A percentile compares a stretch with the other conserved stretches of the same genome.
These are phyloP conservation scores for Trichosporon ovoides DNA, from an alignment of 1,284 basidiomycete genomes.

Conservation along the genomic window DNA sequence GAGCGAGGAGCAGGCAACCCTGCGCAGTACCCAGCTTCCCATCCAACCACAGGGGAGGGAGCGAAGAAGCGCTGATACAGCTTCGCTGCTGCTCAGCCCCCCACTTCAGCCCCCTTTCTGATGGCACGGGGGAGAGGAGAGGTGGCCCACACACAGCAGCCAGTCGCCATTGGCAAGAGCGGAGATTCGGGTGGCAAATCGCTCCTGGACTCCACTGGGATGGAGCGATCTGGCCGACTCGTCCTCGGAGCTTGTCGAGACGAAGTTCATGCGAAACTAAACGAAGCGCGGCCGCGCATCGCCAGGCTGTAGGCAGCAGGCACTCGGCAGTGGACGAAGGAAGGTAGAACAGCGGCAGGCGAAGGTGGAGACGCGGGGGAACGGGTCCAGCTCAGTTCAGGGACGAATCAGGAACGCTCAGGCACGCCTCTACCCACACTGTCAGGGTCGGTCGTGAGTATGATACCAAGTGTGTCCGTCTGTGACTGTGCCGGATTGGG, in stretches of 20 bases:
- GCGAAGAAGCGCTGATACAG: too few relatives aligned
- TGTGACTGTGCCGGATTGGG: conserved; percentile 3
- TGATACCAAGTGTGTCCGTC: conserved; percentile 3
- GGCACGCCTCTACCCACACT: neutral
- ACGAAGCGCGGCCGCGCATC: too few relatives aligned
- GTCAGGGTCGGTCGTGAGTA: neutral
- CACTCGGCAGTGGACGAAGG: too few relatives aligned
- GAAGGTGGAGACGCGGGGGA: neutral
- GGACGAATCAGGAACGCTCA: neutral
- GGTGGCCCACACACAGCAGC: too few relatives aligned
- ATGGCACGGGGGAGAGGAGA: too few relatives aligned
- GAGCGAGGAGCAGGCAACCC: too few relatives aligned
- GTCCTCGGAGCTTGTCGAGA: neutral
- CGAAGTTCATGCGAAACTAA: neutral
- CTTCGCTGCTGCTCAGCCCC: too few relatives aligned
- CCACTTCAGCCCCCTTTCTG: too few relatives aligned
- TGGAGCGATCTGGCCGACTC: neutral
- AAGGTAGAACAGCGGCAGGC: neutral
- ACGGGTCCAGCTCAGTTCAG: neutral
- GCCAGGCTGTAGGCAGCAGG: too few relatives aligned
- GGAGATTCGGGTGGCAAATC: neutral
- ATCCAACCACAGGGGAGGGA: too few relatives aligned
- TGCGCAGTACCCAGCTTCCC: too few relatives aligned
- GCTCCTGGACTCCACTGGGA: neutral
- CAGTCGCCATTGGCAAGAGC: neutral